Evolutionary conservation across 495 filamentous ascomycete genomes (phyloP), one percentile per base, ranked within the genome.

Genomic region (Daldinia childiae): DNA sequence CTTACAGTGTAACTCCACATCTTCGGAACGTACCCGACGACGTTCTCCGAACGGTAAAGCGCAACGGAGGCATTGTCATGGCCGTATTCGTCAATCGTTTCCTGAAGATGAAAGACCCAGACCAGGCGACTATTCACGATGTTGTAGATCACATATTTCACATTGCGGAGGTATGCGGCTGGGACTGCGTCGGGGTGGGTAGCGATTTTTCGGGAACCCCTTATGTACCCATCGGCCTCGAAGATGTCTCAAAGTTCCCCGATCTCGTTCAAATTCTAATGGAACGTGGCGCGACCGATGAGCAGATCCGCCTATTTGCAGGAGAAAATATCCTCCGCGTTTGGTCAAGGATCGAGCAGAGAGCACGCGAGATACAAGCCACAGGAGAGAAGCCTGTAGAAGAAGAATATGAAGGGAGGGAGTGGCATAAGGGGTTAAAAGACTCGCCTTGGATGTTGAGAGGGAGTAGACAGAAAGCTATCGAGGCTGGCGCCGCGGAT

Each of bases 171-270:
- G 75, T 81, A 6, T 85, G 87, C 19, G 89, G 89, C 0, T 90
- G 84, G 68, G 82, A 87, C 29, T 82, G 88, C 77, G 82, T 91
- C 29, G 89, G 89, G 0, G 60, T 91, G 7, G 89, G 89, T 0
- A 87, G 87, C 63, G 89, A 91, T 69, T 91, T 88, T 74, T 87
- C 89, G 60, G 89, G 89, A 2, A 90, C 89, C 38, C 68, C 67
- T 3, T 76, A 62, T 3, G 78, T 80, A 0, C 84, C 86, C 0
- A 72, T 69, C 8, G 89, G 89, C 0, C 63, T 90, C 3, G 89
- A 90, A 38, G 80, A 68, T 26, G 71, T 74, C 2, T 68, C 66
- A 2, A 74, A 71, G 38, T 76, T 64, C 38, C 74, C 74, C 3
- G 64, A 67, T 15, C 60, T 76, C 12, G 19, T 76, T 17, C 48